Percentiles rank a stretch among this genome's conserved stretches.
Conservation (phyloP, 2,329 filamentous ascomycete genomes). For the Albophoma yamanashiensis region DNA sequence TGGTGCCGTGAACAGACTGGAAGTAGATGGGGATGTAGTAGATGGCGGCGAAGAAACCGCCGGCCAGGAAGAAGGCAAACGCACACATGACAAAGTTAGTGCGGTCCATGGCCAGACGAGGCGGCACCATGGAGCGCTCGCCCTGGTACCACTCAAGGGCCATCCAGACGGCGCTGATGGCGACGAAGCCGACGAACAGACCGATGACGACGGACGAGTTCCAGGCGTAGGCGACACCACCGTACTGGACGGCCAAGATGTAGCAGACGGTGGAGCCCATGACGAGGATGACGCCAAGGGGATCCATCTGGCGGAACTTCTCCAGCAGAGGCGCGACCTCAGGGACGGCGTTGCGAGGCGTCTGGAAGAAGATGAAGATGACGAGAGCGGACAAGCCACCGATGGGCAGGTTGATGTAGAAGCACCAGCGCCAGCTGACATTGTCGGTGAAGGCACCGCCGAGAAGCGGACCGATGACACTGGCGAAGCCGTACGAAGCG, state of each 20-base stretch:
- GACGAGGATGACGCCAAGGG: slow-evolving; percentile 30
- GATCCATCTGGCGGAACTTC: slow-evolving; percentile 38
- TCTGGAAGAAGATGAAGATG: slow-evolving; percentile 30
- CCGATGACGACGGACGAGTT: slow-evolving; percentile 28
- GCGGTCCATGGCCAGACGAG: slow-evolving; percentile 26
- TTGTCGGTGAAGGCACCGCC: slow-evolving; percentile 26
- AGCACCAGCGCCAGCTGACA: slow-evolving; percentile 28
- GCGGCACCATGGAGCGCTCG: slow-evolving; percentile 33
- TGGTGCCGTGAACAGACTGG: slow-evolving; percentile 28
- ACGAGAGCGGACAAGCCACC: slow-evolving; percentile 22
- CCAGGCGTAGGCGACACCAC: slow-evolving; percentile 33
- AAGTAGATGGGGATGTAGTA: slow-evolving; percentile 39
- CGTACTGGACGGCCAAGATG: slow-evolving; percentile 37
- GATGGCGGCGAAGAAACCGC: slow-evolving; percentile 31
- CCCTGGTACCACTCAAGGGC: slow-evolving; percentile 28
- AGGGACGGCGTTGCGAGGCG: slow-evolving; percentile 26
- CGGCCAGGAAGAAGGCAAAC: slow-evolving; percentile 31
- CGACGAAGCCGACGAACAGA: slow-evolving; percentile 27
- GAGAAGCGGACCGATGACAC: slow-evolving; percentile 24
- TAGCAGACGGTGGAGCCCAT: slow-evolving; percentile 32
- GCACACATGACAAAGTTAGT: slow-evolving; percentile 24
- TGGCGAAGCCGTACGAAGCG: slow-evolving; percentile 23
- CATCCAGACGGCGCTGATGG: slow-evolving; percentile 22
- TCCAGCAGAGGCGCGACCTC: slow-evolving; percentile 24
- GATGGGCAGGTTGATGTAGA: slow-evolving; percentile 28